Evolutionary conservation across 2,329 filamentous ascomycete genomes (phyloP).

Genomic region (Venturia asperata): DNA sequence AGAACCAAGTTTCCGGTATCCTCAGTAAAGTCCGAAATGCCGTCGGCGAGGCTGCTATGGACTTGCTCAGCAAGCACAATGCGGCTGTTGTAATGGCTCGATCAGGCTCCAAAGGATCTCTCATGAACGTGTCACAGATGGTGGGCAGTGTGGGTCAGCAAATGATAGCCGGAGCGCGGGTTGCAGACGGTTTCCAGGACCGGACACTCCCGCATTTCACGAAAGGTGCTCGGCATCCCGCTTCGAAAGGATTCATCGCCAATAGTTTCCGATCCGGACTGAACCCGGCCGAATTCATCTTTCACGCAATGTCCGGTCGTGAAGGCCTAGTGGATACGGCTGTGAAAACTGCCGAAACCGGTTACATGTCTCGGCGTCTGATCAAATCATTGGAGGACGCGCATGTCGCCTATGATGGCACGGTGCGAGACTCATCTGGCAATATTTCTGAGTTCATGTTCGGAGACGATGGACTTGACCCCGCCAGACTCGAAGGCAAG

Average conservation of each 20-base stretch:
- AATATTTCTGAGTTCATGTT: conserved; percentile 96
- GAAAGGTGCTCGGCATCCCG: conserved; percentile 85
- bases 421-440: conserved; percentile 82
- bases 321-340: conserved; percentile 98
- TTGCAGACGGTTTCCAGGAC: conserved; percentile 93
- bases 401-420: conserved; percentile 88
- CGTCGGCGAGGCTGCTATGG: conserved; percentile 85
- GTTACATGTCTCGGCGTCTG: conserved; percentile 95
- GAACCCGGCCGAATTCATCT: conserved; percentile 85
- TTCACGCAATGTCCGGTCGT: conserved; percentile 96
- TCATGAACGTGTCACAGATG: conserved; percentile 99
- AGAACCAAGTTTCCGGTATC: conserved; percentile 84
- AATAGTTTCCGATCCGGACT: conserved; percentile 97
- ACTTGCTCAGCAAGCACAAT: conserved; percentile 83
- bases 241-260: conserved; percentile 90
- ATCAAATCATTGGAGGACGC: conserved; percentile 98
- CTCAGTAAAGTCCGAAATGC: conserved; percentile 86
- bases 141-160: conserved; percentile 95
- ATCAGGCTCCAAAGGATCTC: conserved; percentile 92
- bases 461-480: conserved; percentile 90
- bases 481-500: conserved; percentile 93
- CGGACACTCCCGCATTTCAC: conserved; percentile 90
- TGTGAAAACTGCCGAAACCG: conserved; percentile 97
- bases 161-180: conserved; percentile 89
- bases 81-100: conserved; percentile 94